Percentiles rank a stretch among this genome's conserved stretches.
phyloP scores from a whole-genome alignment of 1,139 yeast genomes.

The Wickerhamomyces sp. region DNA sequence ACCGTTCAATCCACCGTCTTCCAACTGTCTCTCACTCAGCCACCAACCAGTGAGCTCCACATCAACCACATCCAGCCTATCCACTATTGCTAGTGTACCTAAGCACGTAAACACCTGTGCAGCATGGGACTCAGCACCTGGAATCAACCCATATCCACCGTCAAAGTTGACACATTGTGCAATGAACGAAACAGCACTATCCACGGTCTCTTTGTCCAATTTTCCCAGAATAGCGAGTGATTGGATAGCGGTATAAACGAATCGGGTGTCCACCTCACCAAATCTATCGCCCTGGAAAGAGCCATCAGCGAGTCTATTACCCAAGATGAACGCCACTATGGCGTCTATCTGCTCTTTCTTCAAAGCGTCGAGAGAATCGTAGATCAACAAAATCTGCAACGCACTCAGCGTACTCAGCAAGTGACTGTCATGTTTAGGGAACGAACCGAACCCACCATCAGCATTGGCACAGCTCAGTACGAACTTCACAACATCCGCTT shows the following conservation, averaged over 20 bases:
- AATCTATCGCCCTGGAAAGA: slow-evolving; percentile 84
- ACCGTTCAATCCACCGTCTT: slow-evolving; percentile 90
- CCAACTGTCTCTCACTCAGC: slow-evolving; percentile 90
- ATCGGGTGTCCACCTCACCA: slow-evolving; percentile 91
- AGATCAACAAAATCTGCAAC: slow-evolving; percentile 68
- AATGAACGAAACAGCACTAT: slow-evolving; percentile 63
- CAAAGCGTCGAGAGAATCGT: slow-evolving; percentile 47
- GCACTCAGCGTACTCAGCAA: slow-evolving; percentile 85
- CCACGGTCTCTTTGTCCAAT: slow-evolving; percentile 54
- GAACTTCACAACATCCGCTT: slow-evolving; percentile 57
- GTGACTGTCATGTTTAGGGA: slow-evolving; percentile 87
- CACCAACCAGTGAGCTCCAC: slow-evolving; percentile 58
- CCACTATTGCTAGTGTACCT: slow-evolving; percentile 70
- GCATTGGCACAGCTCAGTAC: slow-evolving; percentile 63
- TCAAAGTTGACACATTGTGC: slow-evolving; percentile 79
- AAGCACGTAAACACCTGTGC: slow-evolving; percentile 89
- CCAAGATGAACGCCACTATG: slow-evolving; percentile 43
- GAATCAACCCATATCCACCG: slow-evolving; percentile 92
- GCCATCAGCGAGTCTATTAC: slow-evolving; percentile 67
- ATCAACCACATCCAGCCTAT: slow-evolving; percentile 51
- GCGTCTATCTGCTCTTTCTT: slow-evolving; percentile 26
- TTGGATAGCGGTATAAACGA: slow-evolving; percentile 77
- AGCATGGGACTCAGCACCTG: slow-evolving; percentile 94
- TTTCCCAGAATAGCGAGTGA: slow-evolving; percentile 64
- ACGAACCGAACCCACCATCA: slow-evolving; percentile 79